These are phyloP conservation scores for Catharanthus roseus DNA, from an alignment of 257 asterid species.

Conservation along the genomic window DNA sequence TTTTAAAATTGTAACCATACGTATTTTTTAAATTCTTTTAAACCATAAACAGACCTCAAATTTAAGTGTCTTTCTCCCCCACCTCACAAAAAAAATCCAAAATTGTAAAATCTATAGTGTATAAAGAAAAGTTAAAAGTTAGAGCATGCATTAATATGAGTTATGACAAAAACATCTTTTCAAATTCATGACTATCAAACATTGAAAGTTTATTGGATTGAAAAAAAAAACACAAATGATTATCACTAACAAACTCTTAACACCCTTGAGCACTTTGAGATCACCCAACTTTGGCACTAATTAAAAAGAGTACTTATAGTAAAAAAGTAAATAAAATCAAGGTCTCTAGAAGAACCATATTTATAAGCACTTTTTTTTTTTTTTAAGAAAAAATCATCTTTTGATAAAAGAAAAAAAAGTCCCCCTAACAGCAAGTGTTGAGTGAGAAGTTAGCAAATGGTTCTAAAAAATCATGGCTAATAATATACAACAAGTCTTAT, in stretches of 20 bases:
- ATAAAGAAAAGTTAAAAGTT: too few species aligned
- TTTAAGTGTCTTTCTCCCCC: too few species aligned
- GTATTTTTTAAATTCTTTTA: too few species aligned
- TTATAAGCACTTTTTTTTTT: neutral
- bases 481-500: slow-evolving; percentile 21
- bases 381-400: neutral
- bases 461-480: slow-evolving; percentile 24
- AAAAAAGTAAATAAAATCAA: slow-evolving; percentile 1
- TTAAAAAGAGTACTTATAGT: neutral
- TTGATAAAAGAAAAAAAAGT: neutral
- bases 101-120: too few species aligned
- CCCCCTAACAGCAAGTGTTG: neutral
- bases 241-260: slow-evolving; percentile 1
- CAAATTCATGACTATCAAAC: neutral
- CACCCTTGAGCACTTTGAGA: too few species aligned
- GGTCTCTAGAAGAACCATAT: neutral
- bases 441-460: slow-evolving; percentile 10
- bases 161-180: slow-evolving; percentile 3
- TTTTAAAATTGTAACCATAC: too few species aligned
- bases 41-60: too few species aligned
- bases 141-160: too few species aligned
- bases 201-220: neutral
- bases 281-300: neutral
- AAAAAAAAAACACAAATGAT: neutral
- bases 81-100: too few species aligned